Conservation (phyloP, 2,329 filamentous ascomycete species). For the Didymellaceae sp. region DNA sequence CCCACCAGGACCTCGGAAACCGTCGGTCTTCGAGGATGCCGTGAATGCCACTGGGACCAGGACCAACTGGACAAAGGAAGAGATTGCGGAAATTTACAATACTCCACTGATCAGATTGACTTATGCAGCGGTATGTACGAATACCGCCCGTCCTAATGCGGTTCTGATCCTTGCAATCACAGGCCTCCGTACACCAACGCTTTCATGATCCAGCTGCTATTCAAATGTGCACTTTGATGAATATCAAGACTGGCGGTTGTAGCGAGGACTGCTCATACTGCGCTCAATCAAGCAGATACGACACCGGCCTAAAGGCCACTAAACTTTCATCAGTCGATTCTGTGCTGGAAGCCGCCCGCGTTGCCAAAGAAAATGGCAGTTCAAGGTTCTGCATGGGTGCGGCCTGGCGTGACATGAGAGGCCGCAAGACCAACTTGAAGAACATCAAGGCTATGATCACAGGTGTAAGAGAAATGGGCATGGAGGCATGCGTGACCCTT, state of each 20-base stretch:
- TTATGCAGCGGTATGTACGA: constrained; percentile 68
- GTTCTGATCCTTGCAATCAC: neutral
- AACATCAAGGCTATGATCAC: constrained; percentile 88
- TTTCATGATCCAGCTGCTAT: constrained; percentile 86
- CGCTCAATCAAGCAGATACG: constrained; percentile 83
- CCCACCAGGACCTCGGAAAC: constrained; percentile 16
- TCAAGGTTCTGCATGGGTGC: constrained; percentile 96
- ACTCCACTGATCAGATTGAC: constrained; percentile 80
- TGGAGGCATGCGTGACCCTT: constrained; percentile 93
- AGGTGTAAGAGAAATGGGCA: constrained; percentile 79
- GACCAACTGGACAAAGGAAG: constrained; percentile 79
- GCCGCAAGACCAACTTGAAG: constrained; percentile 80
- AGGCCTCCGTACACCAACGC: constrained; percentile 80
- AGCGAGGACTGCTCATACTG: constrained; percentile 94
- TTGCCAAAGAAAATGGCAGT: constrained; percentile 81
- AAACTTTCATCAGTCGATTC: constrained; percentile 81
- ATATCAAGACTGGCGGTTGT: constrained; percentile 94
- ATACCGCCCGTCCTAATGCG: neutral
- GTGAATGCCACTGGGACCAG: constrained; percentile 67
- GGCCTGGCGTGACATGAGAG: constrained; percentile 92
- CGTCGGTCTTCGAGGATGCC: constrained; percentile 53
- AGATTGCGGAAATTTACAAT: constrained; percentile 82
- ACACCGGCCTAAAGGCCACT: constrained; percentile 77
- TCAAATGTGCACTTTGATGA: constrained; percentile 94
- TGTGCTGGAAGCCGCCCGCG: constrained; percentile 77